Evolutionary conservation across 2,329 filamentous ascomycete species (phyloP).

Genomic region (Penicillium sp.): DNA sequence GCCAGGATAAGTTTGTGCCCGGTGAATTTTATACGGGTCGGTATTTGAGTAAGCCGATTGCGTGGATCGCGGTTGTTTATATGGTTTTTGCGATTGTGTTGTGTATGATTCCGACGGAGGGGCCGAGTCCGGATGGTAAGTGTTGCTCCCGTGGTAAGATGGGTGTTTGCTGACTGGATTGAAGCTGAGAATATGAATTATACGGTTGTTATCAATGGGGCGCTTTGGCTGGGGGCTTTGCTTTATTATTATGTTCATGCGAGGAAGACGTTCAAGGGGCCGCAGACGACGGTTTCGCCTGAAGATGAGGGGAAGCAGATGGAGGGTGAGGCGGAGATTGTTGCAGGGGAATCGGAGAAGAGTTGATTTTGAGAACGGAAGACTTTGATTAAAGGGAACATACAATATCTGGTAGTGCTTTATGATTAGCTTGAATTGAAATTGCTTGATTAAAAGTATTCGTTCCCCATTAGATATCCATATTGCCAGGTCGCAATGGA

Average conservation of each 20-base stretch:
- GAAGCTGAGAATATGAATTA: conserved; percentile 60
- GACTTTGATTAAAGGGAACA: background rate
- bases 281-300: conserved; percentile 57
- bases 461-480: conserved; percentile 8
- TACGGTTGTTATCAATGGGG: conserved; percentile 61
- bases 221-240: conserved; percentile 59
- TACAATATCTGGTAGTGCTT: background rate
- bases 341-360: background rate
- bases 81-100: conserved; percentile 58
- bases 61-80: conserved; percentile 56
- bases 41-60: conserved; percentile 54
- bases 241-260: conserved; percentile 60
- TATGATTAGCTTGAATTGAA: background rate
- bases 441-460: background rate
- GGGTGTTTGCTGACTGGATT: conserved; percentile 1
- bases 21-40: conserved; percentile 61
- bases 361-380: background rate
- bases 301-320: conserved; percentile 23
- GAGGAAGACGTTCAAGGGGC: conserved; percentile 62
- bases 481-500: too few species aligned
- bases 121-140: conserved; percentile 54
- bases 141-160: conserved; percentile 1
- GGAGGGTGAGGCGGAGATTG: conserved; percentile 3
- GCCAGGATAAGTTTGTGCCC: conserved; percentile 57
- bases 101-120: conserved; percentile 61